Base-by-base conservation (phyloP, 495 filamentous ascomycete genomes). In the Articulospora tetracladia region DNA sequence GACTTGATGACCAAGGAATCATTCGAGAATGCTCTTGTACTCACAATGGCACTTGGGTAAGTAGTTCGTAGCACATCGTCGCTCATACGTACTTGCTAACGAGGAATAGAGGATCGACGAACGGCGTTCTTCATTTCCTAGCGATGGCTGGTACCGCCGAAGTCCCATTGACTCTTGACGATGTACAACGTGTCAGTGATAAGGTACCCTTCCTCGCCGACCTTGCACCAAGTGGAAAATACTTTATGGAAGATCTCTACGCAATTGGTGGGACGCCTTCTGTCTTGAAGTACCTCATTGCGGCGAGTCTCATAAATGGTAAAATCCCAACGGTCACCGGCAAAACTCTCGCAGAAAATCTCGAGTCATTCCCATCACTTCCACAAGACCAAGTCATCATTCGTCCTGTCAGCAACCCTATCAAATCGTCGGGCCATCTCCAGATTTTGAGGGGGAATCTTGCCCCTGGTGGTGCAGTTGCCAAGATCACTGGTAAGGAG, bases 401-500 rank as follows among this genome's bases (percentile, higher is more conserved):
- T 70, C 87, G 91, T 1, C 85, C 89, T 0, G 73, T 97, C 12
- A 73, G 79, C 50, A 83, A 92, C 69, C 94, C 94, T 19, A 96
- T 97, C 77, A 97, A 97, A 72, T 50, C 76, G 1, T 90, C 87
- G 11, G 94, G 94, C 41, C 94, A 98, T 70, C 77, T 98, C 50
- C 91, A 94, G 68, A 89, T 98, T 51, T 81, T 98, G 11, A 82
- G 82, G 51, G 94, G 94, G 36, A 97, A 97, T 73, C 83, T 98
- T 36, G 89, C 93, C 1, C 94, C 94, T 0, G 89, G 88, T 32
- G 94, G 94, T 32, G 88, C 94, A 10, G 94, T 98, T 2, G 93
- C 94, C 60, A 98, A 98, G 77, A 98, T 98, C 71, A 98, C 94
- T 0, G 94, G 94, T 20, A 97, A 97, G 71, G 94, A 98, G 73